phyloP scores from a whole-genome alignment of 108 stramenopile genomes.

The Skeletonema potamos region DNA sequence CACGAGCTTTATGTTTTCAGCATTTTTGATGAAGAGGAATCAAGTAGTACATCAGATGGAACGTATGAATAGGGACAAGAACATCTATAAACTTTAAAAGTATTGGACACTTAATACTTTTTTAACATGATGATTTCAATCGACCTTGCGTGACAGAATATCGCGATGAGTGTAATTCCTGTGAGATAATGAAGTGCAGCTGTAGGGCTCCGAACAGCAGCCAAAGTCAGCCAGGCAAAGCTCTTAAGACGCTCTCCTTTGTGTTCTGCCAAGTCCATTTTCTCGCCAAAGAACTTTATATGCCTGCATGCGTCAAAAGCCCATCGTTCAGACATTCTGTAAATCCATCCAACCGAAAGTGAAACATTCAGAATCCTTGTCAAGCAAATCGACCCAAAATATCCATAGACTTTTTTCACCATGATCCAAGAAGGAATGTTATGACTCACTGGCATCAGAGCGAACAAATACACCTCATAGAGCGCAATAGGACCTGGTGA shows the following conservation, averaged over 20 bases:
- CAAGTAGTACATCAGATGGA: no score
- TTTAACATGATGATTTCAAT: conserved; percentile 7
- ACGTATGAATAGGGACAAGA: not conserved
- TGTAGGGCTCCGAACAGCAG: conserved; percentile 37
- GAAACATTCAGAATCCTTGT: conserved; percentile 15
- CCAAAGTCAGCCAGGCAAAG: conserved; percentile 5
- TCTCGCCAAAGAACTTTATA: conserved; percentile 1
- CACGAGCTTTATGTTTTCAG: no score
- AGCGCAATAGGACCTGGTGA: conserved; percentile 6
- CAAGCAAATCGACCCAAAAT: conserved; percentile 17
- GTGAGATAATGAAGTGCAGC: conserved; percentile 41
- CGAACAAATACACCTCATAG: conserved; percentile 30
- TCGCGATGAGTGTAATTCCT: conserved; percentile 37
- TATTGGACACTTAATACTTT: not conserved
- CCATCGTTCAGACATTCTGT: conserved; percentile 42
- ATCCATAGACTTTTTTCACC: conserved; percentile 5
- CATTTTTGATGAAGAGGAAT: no score
- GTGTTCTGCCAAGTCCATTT: conserved; percentile 4
- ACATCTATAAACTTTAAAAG: not conserved
- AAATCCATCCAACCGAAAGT: conserved; percentile 39
- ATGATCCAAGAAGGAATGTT: conserved; percentile 19
- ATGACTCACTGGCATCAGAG: conserved; percentile 25
- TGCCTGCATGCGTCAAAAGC: conserved; percentile 30
- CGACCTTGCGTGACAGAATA: conserved; percentile 24
- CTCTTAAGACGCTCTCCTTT: not conserved